These are phyloP conservation scores for Sclerotinia spermophila DNA, from an alignment of 2,329 filamentous ascomycete genomes.

Conservation along the genomic window DNA sequence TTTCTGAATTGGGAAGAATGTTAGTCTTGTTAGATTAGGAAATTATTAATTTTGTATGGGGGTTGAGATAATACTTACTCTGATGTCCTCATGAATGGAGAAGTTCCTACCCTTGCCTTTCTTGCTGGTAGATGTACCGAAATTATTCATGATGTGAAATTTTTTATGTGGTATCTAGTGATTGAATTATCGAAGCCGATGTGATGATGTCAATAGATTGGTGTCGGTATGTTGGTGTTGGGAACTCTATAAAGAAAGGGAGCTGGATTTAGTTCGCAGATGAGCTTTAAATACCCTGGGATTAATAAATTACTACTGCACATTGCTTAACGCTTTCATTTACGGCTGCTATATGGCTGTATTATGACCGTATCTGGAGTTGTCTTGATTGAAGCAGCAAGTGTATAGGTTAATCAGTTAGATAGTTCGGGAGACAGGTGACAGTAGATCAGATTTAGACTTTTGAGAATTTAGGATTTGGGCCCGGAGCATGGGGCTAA, in stretches of 20 bases:
- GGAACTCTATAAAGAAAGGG: background rate
- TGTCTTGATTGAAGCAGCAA: background rate
- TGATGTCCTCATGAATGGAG: background rate
- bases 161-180: background rate
- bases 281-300: background rate
- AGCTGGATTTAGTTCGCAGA: background rate
- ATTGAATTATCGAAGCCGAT: background rate
- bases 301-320: background rate
- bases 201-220: background rate
- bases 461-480: background rate
- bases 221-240: background rate
- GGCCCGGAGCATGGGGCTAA: no score
- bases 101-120: background rate
- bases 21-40: background rate
- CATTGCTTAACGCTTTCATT: background rate
- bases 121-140: background rate
- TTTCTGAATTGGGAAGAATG: background rate
- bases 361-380: background rate
- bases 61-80: background rate
- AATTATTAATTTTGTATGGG: background rate
- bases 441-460: background rate
- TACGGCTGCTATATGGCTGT: background rate
- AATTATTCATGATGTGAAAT: background rate
- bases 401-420: no score
- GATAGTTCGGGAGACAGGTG: background rate